A percentile compares a stretch with the other conserved stretches of the same genome.
phyloP scores from a whole-genome alignment of 257 asterid species.

The Nicotiana tabacum region DNA sequence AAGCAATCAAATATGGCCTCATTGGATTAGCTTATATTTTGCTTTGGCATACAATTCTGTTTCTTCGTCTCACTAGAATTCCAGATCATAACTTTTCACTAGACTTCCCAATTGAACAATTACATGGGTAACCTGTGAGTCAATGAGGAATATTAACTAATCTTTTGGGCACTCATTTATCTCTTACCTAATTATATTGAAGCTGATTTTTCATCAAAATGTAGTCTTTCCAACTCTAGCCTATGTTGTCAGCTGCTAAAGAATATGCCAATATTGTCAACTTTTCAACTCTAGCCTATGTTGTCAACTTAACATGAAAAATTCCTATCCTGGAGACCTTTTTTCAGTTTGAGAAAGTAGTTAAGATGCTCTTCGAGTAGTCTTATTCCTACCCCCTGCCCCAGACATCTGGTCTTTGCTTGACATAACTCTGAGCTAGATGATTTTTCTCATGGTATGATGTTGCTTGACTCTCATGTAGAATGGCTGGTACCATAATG shows the following conservation, averaged over 20 bases:
- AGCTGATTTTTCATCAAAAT: not conserved
- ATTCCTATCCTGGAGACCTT: not conserved
- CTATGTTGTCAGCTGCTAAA: not conserved
- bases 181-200: not conserved
- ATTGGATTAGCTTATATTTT: not conserved
- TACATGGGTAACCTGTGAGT: not conserved
- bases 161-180: not conserved
- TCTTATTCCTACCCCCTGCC: not conserved
- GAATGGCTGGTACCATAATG: conserved; percentile 88
- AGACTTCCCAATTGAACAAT: not conserved
- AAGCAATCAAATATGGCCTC: not conserved
- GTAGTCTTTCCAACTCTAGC: not conserved
- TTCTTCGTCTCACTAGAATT: too few relatives aligned
- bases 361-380: not conserved
- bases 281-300: not conserved
- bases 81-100: not conserved
- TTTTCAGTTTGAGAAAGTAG: not conserved
- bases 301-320: not conserved
- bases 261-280: too few relatives aligned
- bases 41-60: not conserved
- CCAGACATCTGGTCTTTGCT: not conserved
- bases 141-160: too few relatives aligned
- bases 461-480: conserved; percentile 25
- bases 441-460: not conserved
- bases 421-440: not conserved